phyloP scores from a whole-genome alignment of 2,329 filamentous ascomycete species.

The Phaeomoniella chlamydospora region DNA sequence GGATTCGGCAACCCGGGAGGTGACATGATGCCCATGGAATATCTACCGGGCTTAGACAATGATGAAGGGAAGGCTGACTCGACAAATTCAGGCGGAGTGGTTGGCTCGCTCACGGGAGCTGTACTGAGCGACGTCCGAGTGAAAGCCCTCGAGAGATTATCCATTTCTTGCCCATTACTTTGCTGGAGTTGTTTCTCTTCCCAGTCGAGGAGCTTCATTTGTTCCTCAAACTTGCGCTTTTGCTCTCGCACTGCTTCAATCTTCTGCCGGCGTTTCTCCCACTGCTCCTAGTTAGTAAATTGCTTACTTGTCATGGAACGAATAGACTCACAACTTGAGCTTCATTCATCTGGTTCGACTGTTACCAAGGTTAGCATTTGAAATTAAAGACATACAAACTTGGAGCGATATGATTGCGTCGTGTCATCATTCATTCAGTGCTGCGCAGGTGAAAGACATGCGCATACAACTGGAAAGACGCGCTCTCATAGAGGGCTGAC shows the following conservation, averaged over 20 bases:
- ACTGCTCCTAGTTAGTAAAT: conserved; percentile 33
- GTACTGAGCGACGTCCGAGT: conserved; percentile 32
- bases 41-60: conserved; percentile 72
- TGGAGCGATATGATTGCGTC: background rate
- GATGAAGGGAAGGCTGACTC: conserved; percentile 67
- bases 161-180: conserved; percentile 57
- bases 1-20: conserved; percentile 50
- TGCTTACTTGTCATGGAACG: background rate
- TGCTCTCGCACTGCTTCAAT: conserved; percentile 85
- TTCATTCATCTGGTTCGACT: background rate
- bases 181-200: conserved; percentile 45
- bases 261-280: conserved; percentile 86
- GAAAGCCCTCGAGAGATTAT: conserved; percentile 58
- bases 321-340: background rate
- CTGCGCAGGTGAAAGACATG: background rate
- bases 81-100: conserved; percentile 85
- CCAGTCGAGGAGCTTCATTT: conserved; percentile 72
- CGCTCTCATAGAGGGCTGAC: background rate
- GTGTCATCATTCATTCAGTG: background rate
- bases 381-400: too few relatives aligned
- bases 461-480: background rate
- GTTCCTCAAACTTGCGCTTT: conserved; percentile 75
- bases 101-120: conserved; percentile 83
- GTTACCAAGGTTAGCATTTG: background rate
- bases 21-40: conserved; percentile 76